phyloP scores from a whole-genome alignment of 2,329 filamentous ascomycete genomes.

The Nigrospora osmanthi region DNA sequence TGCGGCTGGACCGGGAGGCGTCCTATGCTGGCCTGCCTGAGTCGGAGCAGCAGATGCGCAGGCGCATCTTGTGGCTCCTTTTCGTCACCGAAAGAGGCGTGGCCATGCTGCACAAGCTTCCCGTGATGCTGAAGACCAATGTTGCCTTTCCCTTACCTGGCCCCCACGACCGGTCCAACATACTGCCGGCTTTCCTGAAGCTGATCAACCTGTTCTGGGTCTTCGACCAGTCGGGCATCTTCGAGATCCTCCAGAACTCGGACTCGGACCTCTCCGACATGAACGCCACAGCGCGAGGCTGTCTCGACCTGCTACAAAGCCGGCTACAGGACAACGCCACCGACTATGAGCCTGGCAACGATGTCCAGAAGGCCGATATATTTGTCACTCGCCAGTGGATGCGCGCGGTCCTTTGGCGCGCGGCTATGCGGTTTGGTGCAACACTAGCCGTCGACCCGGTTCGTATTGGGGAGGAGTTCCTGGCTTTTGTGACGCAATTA shows the following conservation, averaged over 20 bases:
- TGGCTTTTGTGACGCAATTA: slow-evolving; percentile 31
- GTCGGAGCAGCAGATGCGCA: slow-evolving; percentile 34
- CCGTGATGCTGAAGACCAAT: slow-evolving; percentile 33
- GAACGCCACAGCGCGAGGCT: slow-evolving; percentile 17
- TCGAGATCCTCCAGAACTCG: slow-evolving; percentile 34
- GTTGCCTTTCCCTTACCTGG: slow-evolving; percentile 25
- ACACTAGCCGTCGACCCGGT: slow-evolving; percentile 27
- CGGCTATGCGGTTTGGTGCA: slow-evolving; percentile 22
- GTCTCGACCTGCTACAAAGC: slow-evolving; percentile 30
- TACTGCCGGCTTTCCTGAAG: slow-evolving; percentile 40
- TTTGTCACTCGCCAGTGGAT: slow-evolving; percentile 43
- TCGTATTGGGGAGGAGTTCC: slow-evolving; percentile 35
- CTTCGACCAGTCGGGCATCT: slow-evolving; percentile 40
- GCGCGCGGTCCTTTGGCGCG: slow-evolving; percentile 38
- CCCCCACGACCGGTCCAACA: slow-evolving; percentile 30
- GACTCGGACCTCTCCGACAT: slow-evolving; percentile 22
- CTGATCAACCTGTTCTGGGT: slow-evolving; percentile 40
- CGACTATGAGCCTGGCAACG: slow-evolving; percentile 31
- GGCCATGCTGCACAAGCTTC: slow-evolving; percentile 40
- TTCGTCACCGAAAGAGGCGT: slow-evolving; percentile 43
- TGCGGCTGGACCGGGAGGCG: slow-evolving; percentile 35
- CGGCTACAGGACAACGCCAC: slow-evolving; percentile 31
- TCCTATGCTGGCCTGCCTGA: slow-evolving; percentile 26
- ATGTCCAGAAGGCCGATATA: slow-evolving; percentile 40
- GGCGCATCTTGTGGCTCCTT: slow-evolving; percentile 37